phyloP scores from a whole-genome alignment of 495 filamentous ascomycete genomes.

The Penicillium salamii region DNA sequence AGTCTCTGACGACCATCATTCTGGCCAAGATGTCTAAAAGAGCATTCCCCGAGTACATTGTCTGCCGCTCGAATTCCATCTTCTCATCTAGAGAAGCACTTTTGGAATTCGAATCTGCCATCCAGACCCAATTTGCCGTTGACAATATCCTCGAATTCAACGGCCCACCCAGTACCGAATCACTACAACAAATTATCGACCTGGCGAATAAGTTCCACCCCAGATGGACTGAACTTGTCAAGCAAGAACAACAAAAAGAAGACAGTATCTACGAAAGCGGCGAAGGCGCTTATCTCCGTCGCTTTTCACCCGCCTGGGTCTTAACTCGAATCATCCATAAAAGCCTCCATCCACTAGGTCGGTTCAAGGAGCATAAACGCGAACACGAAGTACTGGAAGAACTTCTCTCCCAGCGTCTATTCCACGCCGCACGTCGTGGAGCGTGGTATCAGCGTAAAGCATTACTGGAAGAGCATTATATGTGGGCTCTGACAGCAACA shows the following conservation, averaged over 20 bases:
- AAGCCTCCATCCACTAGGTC: slow-evolving; percentile 72
- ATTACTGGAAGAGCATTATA: slow-evolving; percentile 91
- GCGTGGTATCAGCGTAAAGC: slow-evolving; percentile 97
- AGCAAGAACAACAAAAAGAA: slow-evolving; percentile 78
- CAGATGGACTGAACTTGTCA: slow-evolving; percentile 72
- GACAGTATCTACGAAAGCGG: slow-evolving; percentile 75
- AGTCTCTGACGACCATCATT: slow-evolving; percentile 92
- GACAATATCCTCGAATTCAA: slow-evolving; percentile 82
- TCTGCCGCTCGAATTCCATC: slow-evolving; percentile 85
- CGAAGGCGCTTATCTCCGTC: slow-evolving; percentile 87
- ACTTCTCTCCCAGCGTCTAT: slow-evolving; percentile 76
- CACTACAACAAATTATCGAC: slow-evolving; percentile 64
- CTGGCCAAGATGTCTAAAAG: slow-evolving; percentile 81
- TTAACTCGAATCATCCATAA: slow-evolving; percentile 95
- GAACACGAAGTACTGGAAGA: slow-evolving; percentile 75
- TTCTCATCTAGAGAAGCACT: slow-evolving; percentile 73
- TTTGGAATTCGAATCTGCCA: slow-evolving; percentile 84
- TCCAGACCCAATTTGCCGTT: slow-evolving; percentile 78
- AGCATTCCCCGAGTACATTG: slow-evolving; percentile 88
- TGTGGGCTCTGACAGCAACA: slow-evolving; percentile 59
- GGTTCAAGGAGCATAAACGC: slow-evolving; percentile 73
- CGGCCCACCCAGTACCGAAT: slow-evolving; percentile 65
- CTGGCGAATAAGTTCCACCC: slow-evolving; percentile 74
- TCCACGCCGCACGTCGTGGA: slow-evolving; percentile 81
- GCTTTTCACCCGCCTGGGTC: slow-evolving; percentile 89